Evolutionary conservation across 2,329 filamentous ascomycete genomes (phyloP), one percentile per base, ranked within the genome.

Genomic region (Venturia pyrina): DNA sequence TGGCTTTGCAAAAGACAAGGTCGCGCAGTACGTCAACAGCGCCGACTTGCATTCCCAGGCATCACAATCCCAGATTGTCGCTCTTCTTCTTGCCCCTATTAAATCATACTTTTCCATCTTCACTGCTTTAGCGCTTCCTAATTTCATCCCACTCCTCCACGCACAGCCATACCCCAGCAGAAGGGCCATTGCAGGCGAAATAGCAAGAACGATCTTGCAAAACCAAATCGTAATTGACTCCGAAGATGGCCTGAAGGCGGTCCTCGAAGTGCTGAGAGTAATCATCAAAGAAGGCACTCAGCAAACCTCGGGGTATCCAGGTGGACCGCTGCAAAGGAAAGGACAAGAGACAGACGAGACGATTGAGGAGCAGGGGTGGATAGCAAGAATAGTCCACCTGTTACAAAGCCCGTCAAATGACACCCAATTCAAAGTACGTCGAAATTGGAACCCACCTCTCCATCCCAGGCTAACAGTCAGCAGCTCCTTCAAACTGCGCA

Each of bases 281-380:
- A 81, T 99, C 44, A 95, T 99, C 75, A 95, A 92, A 71, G 95
- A 99, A 78, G 93, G 93, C 15, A 88, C 90, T 17, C 93, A 96
- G 72, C 76, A 79, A 65, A 87, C 90, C n/a, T 84, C 87, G 60
- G 91, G 91, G 40, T 97, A 97, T 71, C 88, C 93, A 0, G 90
- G 91, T 3, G 86, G 89, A 48, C 86, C 89, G 6, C 78, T 82
- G 17, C 90, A 93, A 73, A 83, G 91, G 69, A 87, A 91, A 68
- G 85, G 86, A 24, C 81, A 85, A 60, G 96, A 99, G 80, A 98
- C 95, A 0, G 95, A 99, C 68, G 96, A 99, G 79, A 98, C 93
- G 0, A 87, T 98, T 72, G 93, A 99, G 77, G 95, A 99, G 78
- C 95, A 99, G 80, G 95, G 95, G 63, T 97, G 92, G 92, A 82